Conservation (phyloP, 2,329 filamentous ascomycete genomes). For the Alternaria gansuensis region DNA sequence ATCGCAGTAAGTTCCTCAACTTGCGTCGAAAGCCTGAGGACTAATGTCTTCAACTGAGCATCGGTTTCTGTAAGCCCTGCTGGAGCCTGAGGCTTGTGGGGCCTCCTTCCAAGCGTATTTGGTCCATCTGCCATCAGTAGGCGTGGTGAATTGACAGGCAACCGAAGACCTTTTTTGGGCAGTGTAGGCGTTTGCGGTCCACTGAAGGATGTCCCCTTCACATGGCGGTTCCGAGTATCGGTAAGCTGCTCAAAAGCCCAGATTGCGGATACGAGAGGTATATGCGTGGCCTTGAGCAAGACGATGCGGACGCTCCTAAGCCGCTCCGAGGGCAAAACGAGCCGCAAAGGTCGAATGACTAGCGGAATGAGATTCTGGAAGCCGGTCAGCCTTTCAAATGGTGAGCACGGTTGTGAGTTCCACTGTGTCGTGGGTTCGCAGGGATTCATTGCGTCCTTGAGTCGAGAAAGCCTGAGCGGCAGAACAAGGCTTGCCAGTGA, state of each 20-base stretch:
- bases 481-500: constrained; percentile 32
- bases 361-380: constrained; percentile 75
- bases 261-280: constrained; percentile 75
- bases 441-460: constrained; percentile 13
- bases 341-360: constrained; percentile 74
- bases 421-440: constrained; percentile 17
- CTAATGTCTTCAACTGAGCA: constrained; percentile 48
- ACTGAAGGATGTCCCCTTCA: constrained; percentile 40
- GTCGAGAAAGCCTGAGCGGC: constrained; percentile 40
- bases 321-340: constrained; percentile 71
- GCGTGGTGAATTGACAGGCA: constrained; percentile 48
- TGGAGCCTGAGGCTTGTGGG: constrained; percentile 34
- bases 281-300: constrained; percentile 67
- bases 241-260: constrained; percentile 68
- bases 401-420: constrained; percentile 4
- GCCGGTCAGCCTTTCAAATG: constrained; percentile 43
- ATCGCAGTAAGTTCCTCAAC: constrained; percentile 53
- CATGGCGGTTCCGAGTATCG: constrained; percentile 32
- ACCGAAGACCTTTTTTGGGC: constrained; percentile 40
- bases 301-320: constrained; percentile 69
- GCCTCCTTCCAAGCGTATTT: constrained; percentile 29
- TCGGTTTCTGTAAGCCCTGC: constrained; percentile 40
- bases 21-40: constrained; percentile 52
- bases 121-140: constrained; percentile 37
- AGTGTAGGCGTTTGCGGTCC: constrained; percentile 44